Conservation (phyloP, 805 yeast genomes). For the Saturnispora diversa region DNA sequence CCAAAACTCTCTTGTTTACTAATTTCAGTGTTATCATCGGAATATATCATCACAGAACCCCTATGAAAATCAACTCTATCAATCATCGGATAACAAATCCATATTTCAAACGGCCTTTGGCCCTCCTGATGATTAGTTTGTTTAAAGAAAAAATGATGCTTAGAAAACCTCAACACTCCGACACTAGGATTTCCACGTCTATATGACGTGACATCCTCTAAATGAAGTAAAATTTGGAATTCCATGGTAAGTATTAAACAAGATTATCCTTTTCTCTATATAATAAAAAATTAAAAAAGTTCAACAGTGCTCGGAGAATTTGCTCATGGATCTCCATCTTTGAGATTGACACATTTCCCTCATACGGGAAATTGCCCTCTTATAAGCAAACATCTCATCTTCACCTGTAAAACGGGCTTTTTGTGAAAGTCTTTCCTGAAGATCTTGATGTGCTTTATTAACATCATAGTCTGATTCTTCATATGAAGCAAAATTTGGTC, state of each 20-base stretch:
- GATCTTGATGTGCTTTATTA: slow-evolving; percentile 13
- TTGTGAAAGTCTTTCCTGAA: slow-evolving; percentile 37
- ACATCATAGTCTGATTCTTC: slow-evolving; percentile 36
- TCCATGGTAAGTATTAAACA: slow-evolving; percentile 38
- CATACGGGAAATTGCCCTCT: slow-evolving; percentile 60
- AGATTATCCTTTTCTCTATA: neutral
- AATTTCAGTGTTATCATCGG: neutral
- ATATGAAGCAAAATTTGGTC: slow-evolving; percentile 62
- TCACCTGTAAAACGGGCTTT: slow-evolving; percentile 61
- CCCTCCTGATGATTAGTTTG: slow-evolving; percentile 24
- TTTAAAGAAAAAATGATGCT: slow-evolving; percentile 64
- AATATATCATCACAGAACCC: slow-evolving; percentile 38
- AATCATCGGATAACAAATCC: slow-evolving; percentile 88
- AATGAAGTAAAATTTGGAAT: slow-evolving; percentile 45
- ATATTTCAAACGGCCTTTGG: slow-evolving; percentile 50
- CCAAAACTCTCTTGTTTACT: slow-evolving; percentile 4
- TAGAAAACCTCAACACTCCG: slow-evolving; percentile 62
- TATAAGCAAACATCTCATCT: slow-evolving; percentile 67
- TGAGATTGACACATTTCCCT: slow-evolving; percentile 31
- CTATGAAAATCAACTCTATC: slow-evolving; percentile 49
- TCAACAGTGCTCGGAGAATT: too few relatives aligned
- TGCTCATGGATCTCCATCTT: slow-evolving; percentile 40
- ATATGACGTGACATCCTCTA: slow-evolving; percentile 39
- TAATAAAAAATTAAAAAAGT: too few relatives aligned
- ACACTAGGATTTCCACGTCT: slow-evolving; percentile 47